A percentile compares a stretch with the other conserved stretches of the same genome.
These are phyloP conservation scores for Leptographium wingfieldii DNA, from an alignment of 2,329 filamentous ascomycete genomes.

Conservation along the genomic window DNA sequence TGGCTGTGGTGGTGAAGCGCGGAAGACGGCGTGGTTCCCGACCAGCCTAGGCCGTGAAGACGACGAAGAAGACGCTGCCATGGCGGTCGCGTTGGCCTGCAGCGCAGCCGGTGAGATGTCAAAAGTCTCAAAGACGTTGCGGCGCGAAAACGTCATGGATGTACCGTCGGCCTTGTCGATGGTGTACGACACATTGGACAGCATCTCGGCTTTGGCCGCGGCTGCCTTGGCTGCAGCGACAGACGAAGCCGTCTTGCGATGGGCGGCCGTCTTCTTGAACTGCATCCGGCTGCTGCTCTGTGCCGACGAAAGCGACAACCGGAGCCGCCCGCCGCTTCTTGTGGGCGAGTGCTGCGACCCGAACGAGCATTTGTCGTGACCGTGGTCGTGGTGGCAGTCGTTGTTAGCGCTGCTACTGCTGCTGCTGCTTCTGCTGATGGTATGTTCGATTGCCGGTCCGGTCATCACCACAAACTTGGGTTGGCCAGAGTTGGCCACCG, in stretches of 20 bases:
- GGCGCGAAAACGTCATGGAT: neutral
- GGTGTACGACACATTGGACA: constrained; percentile 2
- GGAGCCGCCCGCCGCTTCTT: too few relatives aligned
- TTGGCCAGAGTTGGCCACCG: neutral
- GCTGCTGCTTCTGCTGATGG: neutral
- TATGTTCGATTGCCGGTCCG: neutral
- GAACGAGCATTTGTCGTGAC: too few relatives aligned
- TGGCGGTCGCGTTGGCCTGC: neutral
- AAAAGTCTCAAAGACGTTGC: neutral
- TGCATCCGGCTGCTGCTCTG: too few relatives aligned
- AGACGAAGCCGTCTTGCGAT: neutral
- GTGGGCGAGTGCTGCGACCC: too few relatives aligned
- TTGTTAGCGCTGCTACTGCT: neutral
- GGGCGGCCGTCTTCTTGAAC: too few relatives aligned
- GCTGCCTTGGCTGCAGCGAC: neutral
- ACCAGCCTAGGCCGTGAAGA: too few relatives aligned
- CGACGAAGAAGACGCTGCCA: too few relatives aligned
- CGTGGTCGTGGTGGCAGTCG: neutral
- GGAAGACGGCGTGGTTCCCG: neutral
- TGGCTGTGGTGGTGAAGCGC: neutral
- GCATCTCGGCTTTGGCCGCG: neutral
- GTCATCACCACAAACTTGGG: constrained; percentile 4
- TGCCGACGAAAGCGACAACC: too few relatives aligned
- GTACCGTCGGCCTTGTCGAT: constrained; percentile 2
- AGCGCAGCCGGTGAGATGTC: neutral